Evolutionary conservation across 2,329 filamentous ascomycete genomes (phyloP), one percentile per base, ranked within the genome.

Genomic region (Tolypocladium tropicale): DNA sequence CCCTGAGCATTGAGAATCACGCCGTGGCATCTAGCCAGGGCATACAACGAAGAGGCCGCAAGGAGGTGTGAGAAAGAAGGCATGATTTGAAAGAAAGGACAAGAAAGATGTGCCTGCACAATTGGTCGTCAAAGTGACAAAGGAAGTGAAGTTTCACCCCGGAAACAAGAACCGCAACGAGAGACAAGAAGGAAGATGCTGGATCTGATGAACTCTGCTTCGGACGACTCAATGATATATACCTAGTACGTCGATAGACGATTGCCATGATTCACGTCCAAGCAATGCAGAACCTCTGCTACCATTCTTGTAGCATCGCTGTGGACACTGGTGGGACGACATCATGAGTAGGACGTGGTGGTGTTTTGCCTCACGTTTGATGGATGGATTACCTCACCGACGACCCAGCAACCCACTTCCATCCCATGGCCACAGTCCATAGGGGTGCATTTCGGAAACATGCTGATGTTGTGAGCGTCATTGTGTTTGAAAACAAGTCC

Each of bases 1-100:
- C 78, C 78, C 57, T 78, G 74, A 14, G 74, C 78, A 33, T 64
- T 68, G 49, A 79, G 65, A 57, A 81, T 75, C 34, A 78, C 76
- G 32, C 72, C 74, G 60, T 81, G 78, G 32, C 69, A 53, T 52
- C 33, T 50, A 32, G 39, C 41, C 39, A 53, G 14, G 23, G 43
- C 43, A 28, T 28, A 4, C 14, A 46, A 4, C 7, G 43, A 46
- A 14, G 43, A 46, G 18, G 43, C 4, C 6, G 43, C 14, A 28
- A 46, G 23, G 14, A 46, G 23, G 23, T 23, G 28, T 6, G 23
- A 18, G 9, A 46, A 28, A 7, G 43, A 46, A 18, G 23, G 43
- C 43, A 46, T 46, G n/a, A n/a, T 11, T 28, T 46, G 14, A 28
- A 16, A 46, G 3, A 25, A 28, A 10, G 6, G n/a, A n/a, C n/a